Percentiles rank a stretch among this genome's conserved stretches.
phyloP scores from a whole-genome alignment of 371 early-diverging fungal genomes.

The Catenaria anguillulae region DNA sequence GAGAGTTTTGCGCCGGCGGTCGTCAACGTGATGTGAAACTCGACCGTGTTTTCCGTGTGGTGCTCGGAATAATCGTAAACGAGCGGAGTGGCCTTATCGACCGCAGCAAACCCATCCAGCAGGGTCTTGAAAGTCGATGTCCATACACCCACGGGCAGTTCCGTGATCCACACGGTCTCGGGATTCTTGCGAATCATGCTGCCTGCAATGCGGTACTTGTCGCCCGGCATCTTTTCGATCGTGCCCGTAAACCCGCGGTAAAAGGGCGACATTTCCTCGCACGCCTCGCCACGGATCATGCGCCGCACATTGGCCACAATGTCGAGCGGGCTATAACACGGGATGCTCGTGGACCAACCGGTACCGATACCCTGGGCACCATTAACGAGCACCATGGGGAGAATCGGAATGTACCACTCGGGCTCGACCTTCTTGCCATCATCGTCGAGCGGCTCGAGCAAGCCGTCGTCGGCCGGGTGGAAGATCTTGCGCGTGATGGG shows the following conservation, averaged over 20 bases:
- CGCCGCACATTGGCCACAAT: constrained; percentile 79
- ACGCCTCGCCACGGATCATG: constrained; percentile 61
- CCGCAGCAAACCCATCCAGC: constrained; percentile 56
- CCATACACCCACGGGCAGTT: constrained; percentile 93
- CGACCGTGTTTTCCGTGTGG: constrained; percentile 63
- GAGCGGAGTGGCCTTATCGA: constrained; percentile 39
- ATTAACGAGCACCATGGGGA: constrained; percentile 96
- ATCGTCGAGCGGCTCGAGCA: constrained; percentile 83
- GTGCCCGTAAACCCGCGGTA: constrained; percentile 76
- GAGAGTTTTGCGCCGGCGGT: constrained; percentile 54
- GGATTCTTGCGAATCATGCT: constrained; percentile 50
- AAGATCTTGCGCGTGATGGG: constrained; percentile 74
- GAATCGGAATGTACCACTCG: constrained; percentile 90
- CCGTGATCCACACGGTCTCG: constrained; percentile 73
- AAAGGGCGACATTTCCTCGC: constrained; percentile 83
- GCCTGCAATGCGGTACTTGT: constrained; percentile 63
- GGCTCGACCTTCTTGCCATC: constrained; percentile 96
- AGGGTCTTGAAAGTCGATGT: constrained; percentile 87
- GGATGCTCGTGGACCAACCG: constrained; percentile 75
- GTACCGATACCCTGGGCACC: constrained; percentile 99
- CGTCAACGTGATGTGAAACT: constrained; percentile 67
- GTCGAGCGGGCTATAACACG: constrained; percentile 85
- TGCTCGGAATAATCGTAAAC: constrained; percentile 70
- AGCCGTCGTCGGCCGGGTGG: constrained; percentile 72
- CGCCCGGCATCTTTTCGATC: constrained; percentile 10